phyloP scores from a whole-genome alignment of 768 basidiomycete species.

The Cyathus striatus region DNA sequence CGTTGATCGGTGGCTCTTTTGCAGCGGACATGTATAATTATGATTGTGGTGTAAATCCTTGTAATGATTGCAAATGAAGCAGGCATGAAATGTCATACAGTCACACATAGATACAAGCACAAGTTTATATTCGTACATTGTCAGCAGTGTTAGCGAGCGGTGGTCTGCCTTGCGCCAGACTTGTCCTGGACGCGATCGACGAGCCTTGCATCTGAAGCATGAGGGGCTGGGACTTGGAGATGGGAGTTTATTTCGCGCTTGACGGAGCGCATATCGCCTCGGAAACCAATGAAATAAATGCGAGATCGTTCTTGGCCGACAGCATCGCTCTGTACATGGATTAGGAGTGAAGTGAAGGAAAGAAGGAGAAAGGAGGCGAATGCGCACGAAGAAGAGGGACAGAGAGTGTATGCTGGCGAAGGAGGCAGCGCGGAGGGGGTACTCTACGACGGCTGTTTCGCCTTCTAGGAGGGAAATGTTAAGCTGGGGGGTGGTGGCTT shows the following conservation, averaged over 20 bases:
- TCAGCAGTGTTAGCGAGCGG: conserved; percentile 38
- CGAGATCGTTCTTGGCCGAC: conserved; percentile 60
- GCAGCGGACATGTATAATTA: not conserved
- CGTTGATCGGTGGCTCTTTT: not conserved
- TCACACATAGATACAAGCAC: not conserved
- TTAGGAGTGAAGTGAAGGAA: not conserved
- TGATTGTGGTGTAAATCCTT: not conserved
- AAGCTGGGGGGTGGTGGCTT: conserved; percentile 63
- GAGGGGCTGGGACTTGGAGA: conserved; percentile 74
- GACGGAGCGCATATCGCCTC: conserved; percentile 56
- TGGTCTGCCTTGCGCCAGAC: conserved; percentile 55
- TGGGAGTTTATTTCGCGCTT: conserved; percentile 58
- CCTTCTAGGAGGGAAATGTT: conserved; percentile 69
- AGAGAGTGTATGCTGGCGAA: conserved; percentile 72
- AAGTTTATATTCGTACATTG: not conserved
- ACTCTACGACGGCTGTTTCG: conserved; percentile 64
- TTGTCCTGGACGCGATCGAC: conserved; percentile 57
- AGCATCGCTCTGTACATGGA: conserved; percentile 49
- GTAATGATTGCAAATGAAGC: not conserved
- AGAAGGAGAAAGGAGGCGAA: conserved; percentile 4
- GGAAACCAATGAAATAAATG: conserved; percentile 81
- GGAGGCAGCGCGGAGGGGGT: conserved; percentile 70
- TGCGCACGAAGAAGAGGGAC: conserved; percentile 76
- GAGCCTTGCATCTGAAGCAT: conserved; percentile 69
- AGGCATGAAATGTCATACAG: not conserved